These are phyloP conservation scores for Mallotus repandus DNA, from an alignment of 441 rosid genomes.

Conservation along the genomic window DNA sequence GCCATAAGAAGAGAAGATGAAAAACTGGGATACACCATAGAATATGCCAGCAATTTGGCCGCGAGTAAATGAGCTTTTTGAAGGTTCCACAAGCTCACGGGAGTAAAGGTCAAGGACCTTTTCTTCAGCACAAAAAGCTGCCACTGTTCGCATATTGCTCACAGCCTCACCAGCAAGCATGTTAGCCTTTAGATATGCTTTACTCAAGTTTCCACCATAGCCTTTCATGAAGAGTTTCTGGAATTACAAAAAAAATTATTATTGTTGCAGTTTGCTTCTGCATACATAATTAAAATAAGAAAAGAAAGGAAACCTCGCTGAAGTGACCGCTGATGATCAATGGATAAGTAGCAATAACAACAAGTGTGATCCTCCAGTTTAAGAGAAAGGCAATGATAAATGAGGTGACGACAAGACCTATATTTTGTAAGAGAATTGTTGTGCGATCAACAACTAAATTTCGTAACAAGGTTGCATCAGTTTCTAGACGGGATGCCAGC, in stretches of 20 bases:
- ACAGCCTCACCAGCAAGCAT: constrained; percentile 96
- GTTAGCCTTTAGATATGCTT: constrained; percentile 89
- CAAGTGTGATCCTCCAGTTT: constrained; percentile 90
- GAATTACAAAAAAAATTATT: constrained; percentile 7
- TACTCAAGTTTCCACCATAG: constrained; percentile 91
- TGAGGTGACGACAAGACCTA: constrained; percentile 66
- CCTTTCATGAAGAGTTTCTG: constrained; percentile 98
- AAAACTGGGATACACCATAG: constrained; percentile 91
- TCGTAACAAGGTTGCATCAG: constrained; percentile 71
- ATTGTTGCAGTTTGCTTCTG: not conserved
- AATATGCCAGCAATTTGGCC: constrained; percentile 89
- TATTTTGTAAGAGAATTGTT: constrained; percentile 72
- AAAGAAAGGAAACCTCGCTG: constrained; percentile 63
- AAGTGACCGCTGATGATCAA: constrained; percentile 86
- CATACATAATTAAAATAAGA: not conserved
- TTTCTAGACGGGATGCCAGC: constrained; percentile 78
- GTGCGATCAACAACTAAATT: constrained; percentile 78
- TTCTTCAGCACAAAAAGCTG: constrained; percentile 86
- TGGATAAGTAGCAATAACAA: constrained; percentile 79
- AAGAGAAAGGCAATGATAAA: constrained; percentile 78
- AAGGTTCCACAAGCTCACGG: constrained; percentile 73
- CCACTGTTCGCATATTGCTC: constrained; percentile 84
- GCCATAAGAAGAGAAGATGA: constrained; percentile 91
- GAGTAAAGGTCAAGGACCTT: constrained; percentile 77
- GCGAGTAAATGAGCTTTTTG: constrained; percentile 62